phyloP scores from a whole-genome alignment of 768 basidiomycete genomes.

The Rhodotorula kratochvilovae region DNA sequence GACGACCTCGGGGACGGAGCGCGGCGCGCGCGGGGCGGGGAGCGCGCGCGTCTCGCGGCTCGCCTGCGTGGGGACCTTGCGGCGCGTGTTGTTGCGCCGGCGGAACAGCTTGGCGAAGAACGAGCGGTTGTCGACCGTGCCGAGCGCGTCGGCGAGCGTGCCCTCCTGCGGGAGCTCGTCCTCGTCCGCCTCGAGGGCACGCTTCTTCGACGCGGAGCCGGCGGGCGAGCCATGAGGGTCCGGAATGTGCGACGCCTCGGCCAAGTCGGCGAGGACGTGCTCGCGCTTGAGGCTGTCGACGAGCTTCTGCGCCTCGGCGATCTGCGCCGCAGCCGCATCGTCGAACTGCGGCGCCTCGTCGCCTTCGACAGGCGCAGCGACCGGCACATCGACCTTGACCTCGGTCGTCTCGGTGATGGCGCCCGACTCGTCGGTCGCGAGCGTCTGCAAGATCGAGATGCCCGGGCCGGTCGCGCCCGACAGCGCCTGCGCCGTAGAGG shows the following conservation, averaged over 20 bases:
- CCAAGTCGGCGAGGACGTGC: constrained; percentile 16
- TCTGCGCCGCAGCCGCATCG: constrained; percentile 31
- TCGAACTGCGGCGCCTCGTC: constrained; percentile 21
- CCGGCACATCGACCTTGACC: constrained; percentile 37
- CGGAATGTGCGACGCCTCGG: constrained; percentile 6
- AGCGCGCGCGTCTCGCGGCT: constrained; percentile 8
- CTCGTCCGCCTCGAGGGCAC: constrained; percentile 27
- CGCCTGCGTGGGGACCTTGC: constrained; percentile 15
- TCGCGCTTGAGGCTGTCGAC: constrained; percentile 37
- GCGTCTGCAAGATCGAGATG: constrained; percentile 36
- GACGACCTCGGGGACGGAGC: constrained; percentile 1
- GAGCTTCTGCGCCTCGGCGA: constrained; percentile 31
- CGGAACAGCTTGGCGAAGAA: constrained; percentile 39
- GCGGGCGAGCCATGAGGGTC: not conserved
- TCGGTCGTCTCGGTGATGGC: constrained; percentile 37
- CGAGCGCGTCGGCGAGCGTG: constrained; percentile 30
- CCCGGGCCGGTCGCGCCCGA: constrained; percentile 26
- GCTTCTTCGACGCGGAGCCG: constrained; percentile 22
- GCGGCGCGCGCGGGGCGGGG: not conserved
- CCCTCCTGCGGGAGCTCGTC: constrained; percentile 16
- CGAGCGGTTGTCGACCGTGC: constrained; percentile 32
- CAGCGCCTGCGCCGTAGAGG: not conserved
- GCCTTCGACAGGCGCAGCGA: not conserved
- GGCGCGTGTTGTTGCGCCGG: constrained; percentile 20
- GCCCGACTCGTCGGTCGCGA: constrained; percentile 20